Percentiles rank a stretch among this genome's conserved stretches.
Evolutionary conservation across 164 flowering plant species (phyloP).

Genomic region (Liriodendron chinense): DNA sequence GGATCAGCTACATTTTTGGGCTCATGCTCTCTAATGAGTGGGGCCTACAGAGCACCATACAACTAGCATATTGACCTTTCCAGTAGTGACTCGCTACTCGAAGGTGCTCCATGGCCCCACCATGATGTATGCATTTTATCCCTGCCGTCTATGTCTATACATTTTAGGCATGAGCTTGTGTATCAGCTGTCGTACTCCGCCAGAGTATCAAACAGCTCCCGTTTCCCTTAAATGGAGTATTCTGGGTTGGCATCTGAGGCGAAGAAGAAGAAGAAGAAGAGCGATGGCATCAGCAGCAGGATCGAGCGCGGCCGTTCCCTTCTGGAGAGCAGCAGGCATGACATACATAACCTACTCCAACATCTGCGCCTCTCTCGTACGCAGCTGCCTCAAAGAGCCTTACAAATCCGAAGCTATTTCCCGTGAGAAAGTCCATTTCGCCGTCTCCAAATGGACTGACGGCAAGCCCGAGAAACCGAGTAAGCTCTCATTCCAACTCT

Average conservation of each 20-base stretch:
- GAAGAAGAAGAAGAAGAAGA: slow-evolving; percentile 3
- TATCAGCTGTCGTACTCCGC: too few relatives aligned
- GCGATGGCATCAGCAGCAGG: slow-evolving; percentile 48
- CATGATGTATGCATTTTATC: too few relatives aligned
- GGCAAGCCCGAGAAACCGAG: slow-evolving; percentile 76
- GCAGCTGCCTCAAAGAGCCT: slow-evolving; percentile 93
- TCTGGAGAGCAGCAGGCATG: slow-evolving; percentile 99
- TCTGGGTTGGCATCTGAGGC: slow-evolving; percentile 1
- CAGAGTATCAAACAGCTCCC: too few relatives aligned
- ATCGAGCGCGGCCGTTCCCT: slow-evolving; percentile 70
- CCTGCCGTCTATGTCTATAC: too few relatives aligned
- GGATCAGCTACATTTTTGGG: too few relatives aligned
- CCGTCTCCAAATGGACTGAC: slow-evolving; percentile 73
- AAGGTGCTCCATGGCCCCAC: too few relatives aligned
- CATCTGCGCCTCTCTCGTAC: slow-evolving; percentile 80
- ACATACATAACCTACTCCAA: slow-evolving; percentile 92
- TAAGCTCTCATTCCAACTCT: slow-evolving; percentile 12
- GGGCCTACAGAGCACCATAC: too few relatives aligned
- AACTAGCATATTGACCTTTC: too few relatives aligned
- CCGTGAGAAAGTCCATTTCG: slow-evolving; percentile 92
- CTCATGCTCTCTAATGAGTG: too few relatives aligned
- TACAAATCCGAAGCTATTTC: slow-evolving; percentile 56
- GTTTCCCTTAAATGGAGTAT: too few relatives aligned
- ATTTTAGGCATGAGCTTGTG: too few relatives aligned
- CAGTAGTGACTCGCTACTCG: too few relatives aligned